Evolutionary conservation across 768 basidiomycete genomes (phyloP), one percentile per base, ranked within the genome.

Genomic region (Amanita thiersii): DNA sequence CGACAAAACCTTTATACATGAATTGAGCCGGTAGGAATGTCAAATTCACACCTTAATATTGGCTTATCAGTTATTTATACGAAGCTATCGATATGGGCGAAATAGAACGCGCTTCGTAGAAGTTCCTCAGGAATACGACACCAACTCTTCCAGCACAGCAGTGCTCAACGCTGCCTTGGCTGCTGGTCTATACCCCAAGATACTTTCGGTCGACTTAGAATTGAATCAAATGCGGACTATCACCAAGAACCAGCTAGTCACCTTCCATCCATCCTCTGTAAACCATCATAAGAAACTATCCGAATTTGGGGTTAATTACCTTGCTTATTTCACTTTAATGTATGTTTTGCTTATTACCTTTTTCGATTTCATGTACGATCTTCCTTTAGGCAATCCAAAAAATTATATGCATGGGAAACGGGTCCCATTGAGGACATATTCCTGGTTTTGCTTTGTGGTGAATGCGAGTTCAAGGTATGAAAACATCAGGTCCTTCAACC

Each of bases 321-420:
- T 94, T 38, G 68, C 72, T 11, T 94, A 91, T 58, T 96, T 92
- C 58, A 93, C 90, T 1, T 67, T 94, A 26, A 93, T 91, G 88
- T 87, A 49, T 58, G 26, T 32, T 20, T 14, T 23, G 34, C n/a
- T 24, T 21, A 15, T 10, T 7, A 21, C 20, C 15, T 20, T 14
- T 33, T 17, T 14, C 2, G n/a, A 2, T 17, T n/a, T 0, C 6
- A n/a, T 35, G 10, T 23, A 10, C 37, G 23, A 23, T 49, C 47
- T 46, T 46, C 26, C 17, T 46, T 34, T 40, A 91, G 91, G 89
- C 90, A 91, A 55, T 93, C 92, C 5, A 96, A 90, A 63, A 90
- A 79, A 57, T 61, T 93, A 19, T 94, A 89, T 60, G 86, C 75
- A 12, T 96, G 91, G 91, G 94, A 98, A 60, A 90, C 85, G 0